Conservation (phyloP, 2,329 filamentous ascomycete species). For the Penicillium sp. region DNA sequence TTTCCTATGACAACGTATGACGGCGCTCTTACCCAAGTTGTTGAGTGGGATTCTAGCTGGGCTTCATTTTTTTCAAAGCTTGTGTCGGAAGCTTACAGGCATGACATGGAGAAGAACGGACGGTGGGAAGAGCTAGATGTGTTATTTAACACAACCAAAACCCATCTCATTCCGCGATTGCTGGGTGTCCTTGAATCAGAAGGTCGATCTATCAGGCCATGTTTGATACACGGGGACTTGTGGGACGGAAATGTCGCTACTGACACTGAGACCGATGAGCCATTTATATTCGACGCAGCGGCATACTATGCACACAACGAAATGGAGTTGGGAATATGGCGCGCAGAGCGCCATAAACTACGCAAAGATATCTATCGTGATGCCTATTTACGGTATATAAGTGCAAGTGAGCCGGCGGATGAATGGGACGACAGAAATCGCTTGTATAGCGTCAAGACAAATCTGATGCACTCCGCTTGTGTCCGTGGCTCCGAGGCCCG, state of each 20-base stretch:
- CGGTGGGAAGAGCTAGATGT: conserved; percentile 27
- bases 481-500: conserved; percentile 1
- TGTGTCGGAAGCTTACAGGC: conserved; percentile 24
- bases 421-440: conserved; percentile 30
- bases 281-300: conserved; percentile 32
- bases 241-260: conserved; percentile 39
- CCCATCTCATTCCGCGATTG: conserved; percentile 29
- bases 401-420: conserved; percentile 24
- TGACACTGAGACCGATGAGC: conserved; percentile 23
- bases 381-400: conserved; percentile 16
- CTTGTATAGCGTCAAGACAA: conserved; percentile 24
- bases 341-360: conserved; percentile 19
- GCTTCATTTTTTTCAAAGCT: conserved; percentile 32
- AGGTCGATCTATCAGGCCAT: conserved; percentile 24
- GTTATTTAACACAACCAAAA: conserved; percentile 11
- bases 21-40: conserved; percentile 15
- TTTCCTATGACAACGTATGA: conserved; percentile 23
- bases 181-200: conserved; percentile 21
- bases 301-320: conserved; percentile 38
- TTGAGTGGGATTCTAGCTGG: conserved; percentile 33
- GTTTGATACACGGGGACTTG: conserved; percentile 36
- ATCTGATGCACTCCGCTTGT: conserved; percentile 21
- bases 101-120: conserved; percentile 30
- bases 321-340: conserved; percentile 31
- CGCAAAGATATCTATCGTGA: conserved; percentile 12